A percentile compares a stretch with the other conserved stretches of the same genome.
Evolutionary conservation across 1,284 basidiomycete genomes (phyloP).

Genomic region (Stygiomarasmius scandens): DNA sequence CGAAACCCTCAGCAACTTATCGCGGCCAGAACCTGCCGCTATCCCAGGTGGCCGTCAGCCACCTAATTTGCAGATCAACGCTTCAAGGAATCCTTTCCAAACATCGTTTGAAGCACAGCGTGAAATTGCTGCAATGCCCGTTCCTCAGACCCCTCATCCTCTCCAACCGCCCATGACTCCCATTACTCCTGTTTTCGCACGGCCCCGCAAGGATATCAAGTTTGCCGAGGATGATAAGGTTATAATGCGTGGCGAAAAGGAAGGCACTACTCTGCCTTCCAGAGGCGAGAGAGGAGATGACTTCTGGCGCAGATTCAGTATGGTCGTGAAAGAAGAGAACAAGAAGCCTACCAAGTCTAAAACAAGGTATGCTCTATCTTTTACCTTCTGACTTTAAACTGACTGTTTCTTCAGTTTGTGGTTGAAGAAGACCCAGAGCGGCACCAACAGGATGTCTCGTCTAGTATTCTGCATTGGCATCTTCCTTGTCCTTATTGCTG

Average conservation of each 20-base stretch:
- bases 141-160: constrained; percentile 62
- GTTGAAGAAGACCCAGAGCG: constrained; percentile 63
- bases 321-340: constrained; percentile 72
- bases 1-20: constrained; percentile 55
- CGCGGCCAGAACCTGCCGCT: constrained; percentile 47
- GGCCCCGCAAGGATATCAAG: constrained; percentile 60
- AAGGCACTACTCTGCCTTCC: constrained; percentile 66
- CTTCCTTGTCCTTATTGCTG: constrained; percentile 54
- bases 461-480: constrained; percentile 74
- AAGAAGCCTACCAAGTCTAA: constrained; percentile 44
- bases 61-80: constrained; percentile 21
- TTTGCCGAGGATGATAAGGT: constrained; percentile 46
- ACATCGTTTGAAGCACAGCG: constrained; percentile 19
- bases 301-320: constrained; percentile 84
- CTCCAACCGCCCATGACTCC: constrained; percentile 76
- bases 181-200: constrained; percentile 75
- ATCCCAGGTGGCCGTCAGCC: constrained; percentile 37
- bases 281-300: constrained; percentile 75
- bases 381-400: constrained; percentile 7
- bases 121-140: constrained; percentile 9
- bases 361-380: constrained; percentile 45
- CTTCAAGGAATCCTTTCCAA: constrained; percentile 46
- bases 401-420: constrained; percentile 51
- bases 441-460: constrained; percentile 53
- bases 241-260: constrained; percentile 69